Conservation (phyloP, 257 asterid species). For the Paraleonurus japonicus region DNA sequence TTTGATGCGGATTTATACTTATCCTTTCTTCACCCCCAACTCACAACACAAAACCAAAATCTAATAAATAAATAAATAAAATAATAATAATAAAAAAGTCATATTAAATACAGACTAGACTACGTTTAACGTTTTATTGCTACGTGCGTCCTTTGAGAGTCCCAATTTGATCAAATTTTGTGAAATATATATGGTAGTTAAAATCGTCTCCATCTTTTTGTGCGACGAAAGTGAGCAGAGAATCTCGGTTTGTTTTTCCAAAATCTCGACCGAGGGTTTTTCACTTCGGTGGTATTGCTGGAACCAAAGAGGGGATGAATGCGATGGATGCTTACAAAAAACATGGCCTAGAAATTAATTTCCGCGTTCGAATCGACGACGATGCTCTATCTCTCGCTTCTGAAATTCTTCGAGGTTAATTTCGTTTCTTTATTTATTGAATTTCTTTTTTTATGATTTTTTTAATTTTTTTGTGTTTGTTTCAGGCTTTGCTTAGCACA, state of each 20-base stretch:
- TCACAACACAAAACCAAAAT: no score
- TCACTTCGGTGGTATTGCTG: neutral
- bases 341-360: neutral
- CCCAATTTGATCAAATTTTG: neutral
- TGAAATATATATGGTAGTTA: neutral
- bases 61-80: neutral
- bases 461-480: neutral
- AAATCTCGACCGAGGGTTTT: slow-evolving; percentile 8
- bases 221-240: neutral
- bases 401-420: slow-evolving; percentile 3
- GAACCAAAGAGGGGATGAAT: neutral
- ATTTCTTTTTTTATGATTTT: neutral
- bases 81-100: neutral
- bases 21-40: neutral
- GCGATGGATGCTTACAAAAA: neutral
- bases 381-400: neutral
- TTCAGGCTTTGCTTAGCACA: neutral
- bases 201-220: neutral
- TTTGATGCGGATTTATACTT: no score
- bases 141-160: neutral
- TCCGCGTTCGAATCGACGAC: neutral
- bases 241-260: neutral
- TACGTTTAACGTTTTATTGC: neutral
- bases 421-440: neutral
- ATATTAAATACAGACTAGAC: neutral